Evolutionary conservation across 768 basidiomycete species (phyloP).

Genomic region (Rubroboletus pulcherrimus): DNA sequence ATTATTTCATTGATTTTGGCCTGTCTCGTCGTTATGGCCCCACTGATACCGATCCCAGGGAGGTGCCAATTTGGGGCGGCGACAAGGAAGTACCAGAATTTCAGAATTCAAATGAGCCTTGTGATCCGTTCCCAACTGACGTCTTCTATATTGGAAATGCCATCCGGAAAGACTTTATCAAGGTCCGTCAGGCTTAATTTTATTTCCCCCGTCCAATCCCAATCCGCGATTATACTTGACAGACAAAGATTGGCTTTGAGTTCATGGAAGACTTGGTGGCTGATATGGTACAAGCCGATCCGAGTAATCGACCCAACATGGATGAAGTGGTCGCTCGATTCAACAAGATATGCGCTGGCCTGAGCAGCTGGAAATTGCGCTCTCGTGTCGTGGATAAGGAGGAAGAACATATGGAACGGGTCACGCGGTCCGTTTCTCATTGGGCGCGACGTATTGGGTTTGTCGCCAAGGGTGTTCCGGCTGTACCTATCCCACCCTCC

Average conservation of each 20-base stretch:
- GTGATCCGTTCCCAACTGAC: not conserved
- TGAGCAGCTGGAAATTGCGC: constrained; percentile 22
- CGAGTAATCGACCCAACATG: constrained; percentile 26
- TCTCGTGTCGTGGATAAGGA: constrained; percentile 25
- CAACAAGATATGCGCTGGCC: not conserved
- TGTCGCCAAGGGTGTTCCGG: constrained; percentile 11
- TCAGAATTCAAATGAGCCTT: not conserved
- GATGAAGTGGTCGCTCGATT: constrained; percentile 30
- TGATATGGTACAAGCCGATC: not conserved
- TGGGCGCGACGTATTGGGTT: constrained; percentile 25
- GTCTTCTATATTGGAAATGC: not conserved
- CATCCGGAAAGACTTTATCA: not conserved
- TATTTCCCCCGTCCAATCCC: not conserved
- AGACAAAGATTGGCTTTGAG: not conserved
- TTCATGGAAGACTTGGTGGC: not conserved
- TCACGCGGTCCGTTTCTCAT: constrained; percentile 14
- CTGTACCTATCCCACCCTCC: constrained; percentile 6
- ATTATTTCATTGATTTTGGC: too few species aligned
- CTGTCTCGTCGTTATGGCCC: too few species aligned
- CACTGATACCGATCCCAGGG: too few species aligned
- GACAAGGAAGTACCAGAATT: not conserved
- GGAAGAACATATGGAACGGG: constrained; percentile 5
- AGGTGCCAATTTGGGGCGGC: too few species aligned
- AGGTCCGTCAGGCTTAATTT: not conserved
- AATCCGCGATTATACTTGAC: not conserved